phyloP scores from a whole-genome alignment of 352 stramenopile species.

The Pythium aristosporum region DNA sequence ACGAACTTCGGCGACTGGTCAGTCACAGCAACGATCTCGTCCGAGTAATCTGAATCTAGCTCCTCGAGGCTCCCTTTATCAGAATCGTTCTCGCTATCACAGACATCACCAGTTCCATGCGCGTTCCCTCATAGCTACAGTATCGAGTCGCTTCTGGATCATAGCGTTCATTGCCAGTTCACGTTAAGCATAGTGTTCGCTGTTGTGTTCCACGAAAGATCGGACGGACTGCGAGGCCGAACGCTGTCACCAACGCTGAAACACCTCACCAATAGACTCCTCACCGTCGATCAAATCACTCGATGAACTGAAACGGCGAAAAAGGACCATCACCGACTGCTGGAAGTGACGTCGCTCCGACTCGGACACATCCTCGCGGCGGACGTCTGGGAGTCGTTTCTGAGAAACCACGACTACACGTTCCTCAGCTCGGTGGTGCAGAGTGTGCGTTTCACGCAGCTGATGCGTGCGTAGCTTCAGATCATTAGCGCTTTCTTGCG shows the following conservation, averaged over 20 bases:
- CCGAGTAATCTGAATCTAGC: neutral
- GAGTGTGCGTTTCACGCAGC: neutral
- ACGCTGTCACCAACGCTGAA: neutral
- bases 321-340: constrained; percentile 4
- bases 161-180: neutral
- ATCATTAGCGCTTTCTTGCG: neutral
- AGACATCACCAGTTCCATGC: neutral
- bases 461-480: no score
- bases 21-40: neutral
- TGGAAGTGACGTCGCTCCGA: constrained; percentile 2
- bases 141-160: constrained; percentile 1
- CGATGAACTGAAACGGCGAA: neutral
- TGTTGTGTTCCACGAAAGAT: constrained; percentile 3
- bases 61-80: neutral
- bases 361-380: neutral
- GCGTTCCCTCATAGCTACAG: neutral
- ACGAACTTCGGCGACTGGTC: neutral
- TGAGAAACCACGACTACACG: neutral
- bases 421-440: neutral
- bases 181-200: constrained; percentile 2
- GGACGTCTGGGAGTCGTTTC: constrained; percentile 5
- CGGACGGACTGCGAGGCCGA: neutral
- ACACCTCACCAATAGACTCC: neutral
- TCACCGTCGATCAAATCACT: neutral
- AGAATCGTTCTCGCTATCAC: neutral